Evolutionary conservation across 2,329 filamentous ascomycete genomes (phyloP), one percentile per base, ranked within the genome.

Genomic region (Colletotrichum ledebouriae): DNA sequence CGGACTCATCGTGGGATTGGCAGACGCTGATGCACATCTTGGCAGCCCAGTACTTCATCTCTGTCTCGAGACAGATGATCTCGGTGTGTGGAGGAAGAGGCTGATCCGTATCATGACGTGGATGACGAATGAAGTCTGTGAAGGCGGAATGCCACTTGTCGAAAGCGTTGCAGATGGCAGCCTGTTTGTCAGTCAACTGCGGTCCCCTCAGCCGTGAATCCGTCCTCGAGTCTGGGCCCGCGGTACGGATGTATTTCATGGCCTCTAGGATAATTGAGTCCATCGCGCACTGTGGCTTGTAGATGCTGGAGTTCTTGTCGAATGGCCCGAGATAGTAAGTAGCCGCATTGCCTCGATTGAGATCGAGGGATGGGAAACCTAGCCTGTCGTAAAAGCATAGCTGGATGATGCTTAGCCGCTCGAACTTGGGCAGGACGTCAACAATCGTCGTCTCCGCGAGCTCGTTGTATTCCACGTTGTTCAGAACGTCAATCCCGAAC

Each of bases 211-310:
- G 65, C 6, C 65, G 55, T 33, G 65, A 68, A 17, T 68, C 65
- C 2, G 65, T 68, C 33, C 62, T 39, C 29, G 60, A 63, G n/a
- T 46, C 65, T 17, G 60, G 60, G 39, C 55, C 58, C 3, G 65
- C 61, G 13, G 65, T 22, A 1, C 65, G 65, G 13, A 68, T 56
- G 13, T 65, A 68, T 0, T 39, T 55, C 22, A 68, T 68, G 33
- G 65, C 65, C 22, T 68, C 65, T 34, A 68, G 65, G 3, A 68
- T 53, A 13, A 68, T 65, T n/a, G 65, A 42, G 42, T 68, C 65
- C 33, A 65, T 56, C n/a, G 65, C 65, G 46, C 61, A 57, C 49
- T 68, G 63, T 6, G 65, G 55, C 6, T 42, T 33, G 42, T 68
- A 65, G 17, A 68, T 68, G 62, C 65, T 65, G 22, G 13, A 55